Conservation (phyloP, 2,329 filamentous ascomycete genomes). For the Capronia coronata region DNA sequence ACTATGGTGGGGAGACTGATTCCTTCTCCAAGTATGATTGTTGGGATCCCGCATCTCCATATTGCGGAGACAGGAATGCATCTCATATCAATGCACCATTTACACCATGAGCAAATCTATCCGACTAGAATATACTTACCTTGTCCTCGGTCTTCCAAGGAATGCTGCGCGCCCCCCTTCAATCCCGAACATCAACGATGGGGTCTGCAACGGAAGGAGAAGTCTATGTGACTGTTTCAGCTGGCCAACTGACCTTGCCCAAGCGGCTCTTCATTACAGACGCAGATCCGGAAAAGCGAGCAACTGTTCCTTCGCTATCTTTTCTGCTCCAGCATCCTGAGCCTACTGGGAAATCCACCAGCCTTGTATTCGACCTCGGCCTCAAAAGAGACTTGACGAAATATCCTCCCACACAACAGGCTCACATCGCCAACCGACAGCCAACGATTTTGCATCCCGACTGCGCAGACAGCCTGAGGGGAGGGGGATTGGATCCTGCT, state of each 20-base stretch:
- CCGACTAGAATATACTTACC: no score
- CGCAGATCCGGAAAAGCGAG: slow-evolving; percentile 39
- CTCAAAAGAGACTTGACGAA: slow-evolving; percentile 41
- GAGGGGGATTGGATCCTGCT: slow-evolving; percentile 33
- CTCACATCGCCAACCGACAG: slow-evolving; percentile 30
- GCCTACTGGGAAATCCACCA: slow-evolving; percentile 14
- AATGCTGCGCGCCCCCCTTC: no score
- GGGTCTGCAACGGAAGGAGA: slow-evolving; percentile 5
- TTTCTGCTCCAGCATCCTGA: slow-evolving; percentile 48
- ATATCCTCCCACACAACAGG: slow-evolving; percentile 42
- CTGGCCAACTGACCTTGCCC: slow-evolving; percentile 43
- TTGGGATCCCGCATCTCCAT: background rate
- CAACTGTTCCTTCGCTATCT: slow-evolving; percentile 48
- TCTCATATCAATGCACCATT: no score
- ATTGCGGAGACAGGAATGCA: background rate
- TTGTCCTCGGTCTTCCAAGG: no score
- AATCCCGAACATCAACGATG: slow-evolving; percentile 1
- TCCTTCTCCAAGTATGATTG: slow-evolving; percentile 1
- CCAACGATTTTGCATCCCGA: slow-evolving; percentile 29
- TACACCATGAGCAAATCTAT: no score
- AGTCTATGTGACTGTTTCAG: slow-evolving; percentile 34
- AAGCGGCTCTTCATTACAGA: slow-evolving; percentile 44
- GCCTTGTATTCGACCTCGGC: slow-evolving; percentile 51
- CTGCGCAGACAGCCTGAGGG: slow-evolving; percentile 32
- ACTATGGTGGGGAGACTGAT: no score